Evolutionary conservation across 257 asterid species (phyloP).

Genomic region (Nicotiana paniculata): DNA sequence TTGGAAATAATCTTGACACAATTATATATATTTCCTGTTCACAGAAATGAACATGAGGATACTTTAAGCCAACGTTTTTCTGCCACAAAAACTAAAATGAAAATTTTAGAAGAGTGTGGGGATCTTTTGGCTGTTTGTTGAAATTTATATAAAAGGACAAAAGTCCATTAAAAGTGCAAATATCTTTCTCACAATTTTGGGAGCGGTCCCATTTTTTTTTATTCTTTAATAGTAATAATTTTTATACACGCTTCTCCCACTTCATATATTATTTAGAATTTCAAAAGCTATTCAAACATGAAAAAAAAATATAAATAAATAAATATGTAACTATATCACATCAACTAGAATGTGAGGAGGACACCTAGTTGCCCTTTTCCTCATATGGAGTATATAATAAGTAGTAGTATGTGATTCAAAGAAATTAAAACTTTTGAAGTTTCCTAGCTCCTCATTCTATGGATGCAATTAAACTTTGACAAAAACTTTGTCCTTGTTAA

Average conservation of each 20-base stretch:
- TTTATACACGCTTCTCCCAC: neutral
- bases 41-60: conserved; percentile 11
- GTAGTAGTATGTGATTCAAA: neutral
- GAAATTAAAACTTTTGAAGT: neutral
- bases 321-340: conserved; percentile 3
- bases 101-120: neutral
- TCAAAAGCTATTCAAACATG: neutral
- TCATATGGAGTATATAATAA: no score
- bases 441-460: conserved; percentile 14
- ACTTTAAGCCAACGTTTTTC: conserved; percentile 7
- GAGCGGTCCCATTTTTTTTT: neutral
- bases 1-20: neutral
- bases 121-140: conserved; percentile 1
- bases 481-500: conserved; percentile 11
- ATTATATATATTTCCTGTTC: neutral
- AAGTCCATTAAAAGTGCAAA: conserved; percentile 21
- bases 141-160: neutral
- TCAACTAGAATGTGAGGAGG: conserved; percentile 22
- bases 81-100: conserved; percentile 18
- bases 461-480: conserved; percentile 37
- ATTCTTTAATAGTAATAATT: neutral
- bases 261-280: neutral
- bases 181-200: conserved; percentile 23
- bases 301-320: conserved; percentile 1
- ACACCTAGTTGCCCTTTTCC: neutral